Evolutionary conservation across 2,329 filamentous ascomycete species (phyloP).

Genomic region (Ascocoryne sarcoides): DNA sequence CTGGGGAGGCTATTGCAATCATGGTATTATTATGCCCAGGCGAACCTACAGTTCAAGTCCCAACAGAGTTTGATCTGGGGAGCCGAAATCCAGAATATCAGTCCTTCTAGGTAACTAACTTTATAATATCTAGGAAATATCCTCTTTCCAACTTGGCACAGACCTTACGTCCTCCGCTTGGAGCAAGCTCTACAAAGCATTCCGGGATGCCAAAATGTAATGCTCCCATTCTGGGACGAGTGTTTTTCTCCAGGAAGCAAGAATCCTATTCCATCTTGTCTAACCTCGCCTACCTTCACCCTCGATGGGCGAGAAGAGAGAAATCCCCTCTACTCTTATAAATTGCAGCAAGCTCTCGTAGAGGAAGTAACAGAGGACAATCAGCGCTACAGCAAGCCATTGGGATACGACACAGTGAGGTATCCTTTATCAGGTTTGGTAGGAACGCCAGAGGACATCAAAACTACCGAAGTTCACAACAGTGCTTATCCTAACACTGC

Average conservation of each 20-base stretch:
- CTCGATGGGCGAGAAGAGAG: background rate
- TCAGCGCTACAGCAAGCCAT: conserved; percentile 1
- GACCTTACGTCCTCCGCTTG: conserved; percentile 32
- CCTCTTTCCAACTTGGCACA: conserved; percentile 37
- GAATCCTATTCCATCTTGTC: background rate
- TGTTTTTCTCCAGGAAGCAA: background rate
- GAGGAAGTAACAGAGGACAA: background rate
- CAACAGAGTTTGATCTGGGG: too few relatives aligned
- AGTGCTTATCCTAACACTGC: too few relatives aligned
- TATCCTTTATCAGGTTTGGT: conserved; percentile 5
- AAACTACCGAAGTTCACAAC: conserved; percentile 1
- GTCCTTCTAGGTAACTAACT: too few relatives aligned
- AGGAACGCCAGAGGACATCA: background rate
- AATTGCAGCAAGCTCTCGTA: background rate
- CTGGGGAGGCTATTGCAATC: conserved; percentile 26
- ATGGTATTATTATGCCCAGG: too few relatives aligned
- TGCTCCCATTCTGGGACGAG: conserved; percentile 4
- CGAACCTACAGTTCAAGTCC: too few relatives aligned
- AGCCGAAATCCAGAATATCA: too few relatives aligned
- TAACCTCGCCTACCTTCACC: background rate
- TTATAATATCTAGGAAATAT: too few relatives aligned
- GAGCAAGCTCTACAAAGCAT: conserved; percentile 3
- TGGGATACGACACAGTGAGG: conserved; percentile 3
- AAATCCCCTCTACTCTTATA: conserved; percentile 4
- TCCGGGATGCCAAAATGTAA: conserved; percentile 1